Conservation (phyloP, 306 rosid species). For the Inga oerstediana region DNA sequence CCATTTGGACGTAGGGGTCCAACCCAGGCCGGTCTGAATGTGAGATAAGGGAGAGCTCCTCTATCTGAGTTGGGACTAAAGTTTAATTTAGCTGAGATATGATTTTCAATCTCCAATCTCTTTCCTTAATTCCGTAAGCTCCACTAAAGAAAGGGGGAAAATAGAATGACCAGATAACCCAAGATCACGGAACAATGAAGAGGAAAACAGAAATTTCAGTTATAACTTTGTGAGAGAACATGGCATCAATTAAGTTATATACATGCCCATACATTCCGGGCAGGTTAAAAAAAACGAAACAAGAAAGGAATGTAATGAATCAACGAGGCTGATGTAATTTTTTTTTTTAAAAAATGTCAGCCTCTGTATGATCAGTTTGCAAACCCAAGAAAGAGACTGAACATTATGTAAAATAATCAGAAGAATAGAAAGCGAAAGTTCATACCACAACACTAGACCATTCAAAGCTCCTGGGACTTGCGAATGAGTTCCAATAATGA, state of each 20-base stretch:
- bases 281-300: constrained; percentile 34
- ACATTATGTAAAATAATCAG: constrained; percentile 49
- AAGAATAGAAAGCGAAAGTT: constrained; percentile 36
- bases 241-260: constrained; percentile 52
- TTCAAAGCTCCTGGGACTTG: constrained; percentile 60
- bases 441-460: constrained; percentile 33
- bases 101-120: neutral
- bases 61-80: neutral
- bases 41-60: neutral
- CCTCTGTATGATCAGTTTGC: constrained; percentile 56
- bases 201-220: constrained; percentile 19
- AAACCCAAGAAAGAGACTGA: constrained; percentile 41
- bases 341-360: constrained; percentile 47
- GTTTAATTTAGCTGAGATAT: neutral
- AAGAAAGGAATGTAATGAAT: constrained; percentile 54
- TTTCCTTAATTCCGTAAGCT: neutral
- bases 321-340: constrained; percentile 44
- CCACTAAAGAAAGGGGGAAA: neutral
- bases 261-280: constrained; percentile 54
- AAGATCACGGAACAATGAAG: neutral
- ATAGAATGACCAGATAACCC: neutral
- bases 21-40: neutral
- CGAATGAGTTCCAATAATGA: constrained; percentile 86
- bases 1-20: neutral
- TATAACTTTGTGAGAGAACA: constrained; percentile 40